phyloP scores from a whole-genome alignment of 2,329 filamentous ascomycete genomes.

The Monosporascus cannonballus region DNA sequence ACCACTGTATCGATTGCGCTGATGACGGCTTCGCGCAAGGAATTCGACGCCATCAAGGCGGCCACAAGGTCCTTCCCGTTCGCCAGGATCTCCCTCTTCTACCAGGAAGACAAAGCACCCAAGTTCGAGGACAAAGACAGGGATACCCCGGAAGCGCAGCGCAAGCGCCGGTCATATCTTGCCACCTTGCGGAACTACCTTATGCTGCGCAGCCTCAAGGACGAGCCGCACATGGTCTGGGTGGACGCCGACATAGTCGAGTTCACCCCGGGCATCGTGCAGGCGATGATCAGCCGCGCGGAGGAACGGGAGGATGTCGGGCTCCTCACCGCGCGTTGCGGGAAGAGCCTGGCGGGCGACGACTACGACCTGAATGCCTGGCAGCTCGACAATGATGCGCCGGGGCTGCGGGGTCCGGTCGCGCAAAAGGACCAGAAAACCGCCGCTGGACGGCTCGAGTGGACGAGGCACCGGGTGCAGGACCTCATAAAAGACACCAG shows the following conservation, averaged over 20 bases:
- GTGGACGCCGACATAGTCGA: slow-evolving; percentile 30
- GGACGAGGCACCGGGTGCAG: not conserved
- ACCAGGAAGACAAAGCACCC: slow-evolving; percentile 12
- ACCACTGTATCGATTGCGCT: slow-evolving; percentile 18
- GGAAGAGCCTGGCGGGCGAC: slow-evolving; percentile 17
- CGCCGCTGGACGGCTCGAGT: not conserved
- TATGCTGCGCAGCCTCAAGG: slow-evolving; percentile 22
- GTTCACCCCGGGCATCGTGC: slow-evolving; percentile 23
- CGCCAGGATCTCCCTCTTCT: slow-evolving; percentile 17
- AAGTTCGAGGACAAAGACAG: slow-evolving; percentile 13
- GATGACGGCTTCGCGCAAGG: slow-evolving; percentile 20
- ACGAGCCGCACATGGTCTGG: slow-evolving; percentile 29
- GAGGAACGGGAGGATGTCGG: slow-evolving; percentile 18
- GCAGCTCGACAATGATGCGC: slow-evolving; percentile 11
- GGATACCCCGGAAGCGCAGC: slow-evolving; percentile 17
- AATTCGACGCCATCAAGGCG: slow-evolving; percentile 17
- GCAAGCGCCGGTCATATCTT: slow-evolving; percentile 18
- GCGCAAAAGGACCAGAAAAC: not conserved
- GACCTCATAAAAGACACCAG: slow-evolving; percentile 12
- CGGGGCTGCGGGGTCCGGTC: not conserved
- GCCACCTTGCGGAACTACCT: slow-evolving; percentile 27
- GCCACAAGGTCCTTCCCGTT: slow-evolving; percentile 18
- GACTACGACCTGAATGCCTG: slow-evolving; percentile 33
- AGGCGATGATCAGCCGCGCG: slow-evolving; percentile 25
- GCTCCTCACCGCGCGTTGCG: slow-evolving; percentile 27